Evolutionary conservation across 306 rosid species (phyloP).

Genomic region (Trifolium dubium): DNA sequence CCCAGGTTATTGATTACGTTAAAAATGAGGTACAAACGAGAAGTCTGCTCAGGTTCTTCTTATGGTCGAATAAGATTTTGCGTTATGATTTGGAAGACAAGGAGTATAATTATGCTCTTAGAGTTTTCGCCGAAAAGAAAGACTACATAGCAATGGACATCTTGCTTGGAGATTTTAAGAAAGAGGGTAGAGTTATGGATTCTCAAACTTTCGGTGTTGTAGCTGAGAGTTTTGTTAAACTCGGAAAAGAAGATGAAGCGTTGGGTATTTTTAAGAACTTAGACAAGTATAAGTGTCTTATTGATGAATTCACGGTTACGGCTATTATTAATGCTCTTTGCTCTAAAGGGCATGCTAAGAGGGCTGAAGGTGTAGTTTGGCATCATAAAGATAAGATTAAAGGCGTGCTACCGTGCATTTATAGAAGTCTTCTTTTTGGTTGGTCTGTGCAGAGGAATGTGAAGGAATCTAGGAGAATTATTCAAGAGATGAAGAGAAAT

Average conservation of each 20-base stretch:
- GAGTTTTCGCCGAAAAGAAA: conserved; percentile 67
- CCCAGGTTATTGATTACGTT: conserved; percentile 67
- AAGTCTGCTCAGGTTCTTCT: conserved; percentile 81
- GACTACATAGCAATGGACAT: conserved; percentile 72
- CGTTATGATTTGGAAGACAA: conserved; percentile 57
- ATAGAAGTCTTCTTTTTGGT: conserved; percentile 74
- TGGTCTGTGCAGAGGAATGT: conserved; percentile 82
- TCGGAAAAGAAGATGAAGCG: conserved; percentile 78
- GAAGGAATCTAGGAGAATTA: conserved; percentile 79
- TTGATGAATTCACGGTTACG: conserved; percentile 61
- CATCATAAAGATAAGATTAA: conserved; percentile 76
- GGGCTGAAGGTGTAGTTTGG: conserved; percentile 81
- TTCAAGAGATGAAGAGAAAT: conserved; percentile 73
- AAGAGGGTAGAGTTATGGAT: conserved; percentile 70
- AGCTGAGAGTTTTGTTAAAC: conserved; percentile 65
- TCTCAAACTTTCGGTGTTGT: conserved; percentile 61
- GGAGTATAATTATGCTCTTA: conserved; percentile 72
- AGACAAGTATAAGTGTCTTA: conserved; percentile 63
- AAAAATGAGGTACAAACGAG: conserved; percentile 70
- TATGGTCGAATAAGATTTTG: conserved; percentile 72
- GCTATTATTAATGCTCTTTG: conserved; percentile 75
- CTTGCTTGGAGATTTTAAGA: conserved; percentile 68
- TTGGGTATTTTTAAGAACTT: conserved; percentile 86
- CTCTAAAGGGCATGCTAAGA: conserved; percentile 75
- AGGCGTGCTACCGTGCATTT: conserved; percentile 52